A percentile compares a stretch with the other conserved stretches of the same genome.
Evolutionary conservation across 192 early-diverging fungal species (phyloP).

Genomic region (Backusella parvicylindrica): DNA sequence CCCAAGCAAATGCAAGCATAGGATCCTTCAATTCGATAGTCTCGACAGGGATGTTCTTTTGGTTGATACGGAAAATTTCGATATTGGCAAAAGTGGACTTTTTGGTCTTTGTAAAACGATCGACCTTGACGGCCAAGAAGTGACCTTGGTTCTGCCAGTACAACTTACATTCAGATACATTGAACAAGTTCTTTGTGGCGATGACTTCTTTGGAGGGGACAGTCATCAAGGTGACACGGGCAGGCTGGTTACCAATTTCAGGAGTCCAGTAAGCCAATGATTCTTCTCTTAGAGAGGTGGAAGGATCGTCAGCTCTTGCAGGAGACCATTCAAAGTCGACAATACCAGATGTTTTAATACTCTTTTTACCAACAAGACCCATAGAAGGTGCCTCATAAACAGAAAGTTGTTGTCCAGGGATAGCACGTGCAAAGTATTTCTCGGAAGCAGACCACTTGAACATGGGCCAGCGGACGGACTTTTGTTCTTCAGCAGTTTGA

Average conservation of each 20-base stretch:
- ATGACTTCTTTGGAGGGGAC: slow-evolving; percentile 84
- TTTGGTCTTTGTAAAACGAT: slow-evolving; percentile 88
- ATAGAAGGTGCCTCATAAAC: slow-evolving; percentile 95
- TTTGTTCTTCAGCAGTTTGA: slow-evolving; percentile 45
- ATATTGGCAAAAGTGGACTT: slow-evolving; percentile 85
- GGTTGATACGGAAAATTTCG: slow-evolving; percentile 90
- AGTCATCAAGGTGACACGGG: slow-evolving; percentile 87
- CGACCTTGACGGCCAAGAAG: slow-evolving; percentile 90
- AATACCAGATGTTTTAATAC: slow-evolving; percentile 78
- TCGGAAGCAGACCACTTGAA: slow-evolving; percentile 97
- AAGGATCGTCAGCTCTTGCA: slow-evolving; percentile 34
- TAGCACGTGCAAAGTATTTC: slow-evolving; percentile 90
- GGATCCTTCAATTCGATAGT: slow-evolving; percentile 86
- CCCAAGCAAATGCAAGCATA: slow-evolving; percentile 92
- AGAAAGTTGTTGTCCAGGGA: slow-evolving; percentile 67
- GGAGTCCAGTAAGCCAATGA: slow-evolving; percentile 95
- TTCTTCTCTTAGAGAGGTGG: slow-evolving; percentile 51
- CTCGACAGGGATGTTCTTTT: slow-evolving; percentile 96
- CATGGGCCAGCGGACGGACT: slow-evolving; percentile 82
- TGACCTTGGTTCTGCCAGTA: slow-evolving; percentile 91
- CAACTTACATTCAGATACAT: slow-evolving; percentile 83
- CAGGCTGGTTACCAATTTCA: slow-evolving; percentile 92
- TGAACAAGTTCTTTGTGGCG: slow-evolving; percentile 98
- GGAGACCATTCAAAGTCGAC: slow-evolving; percentile 80
- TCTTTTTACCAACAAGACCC: slow-evolving; percentile 93